These are phyloP conservation scores for Wickerhamiella hasegawae DNA, from an alignment of 805 yeast genomes.

Conservation along the genomic window DNA sequence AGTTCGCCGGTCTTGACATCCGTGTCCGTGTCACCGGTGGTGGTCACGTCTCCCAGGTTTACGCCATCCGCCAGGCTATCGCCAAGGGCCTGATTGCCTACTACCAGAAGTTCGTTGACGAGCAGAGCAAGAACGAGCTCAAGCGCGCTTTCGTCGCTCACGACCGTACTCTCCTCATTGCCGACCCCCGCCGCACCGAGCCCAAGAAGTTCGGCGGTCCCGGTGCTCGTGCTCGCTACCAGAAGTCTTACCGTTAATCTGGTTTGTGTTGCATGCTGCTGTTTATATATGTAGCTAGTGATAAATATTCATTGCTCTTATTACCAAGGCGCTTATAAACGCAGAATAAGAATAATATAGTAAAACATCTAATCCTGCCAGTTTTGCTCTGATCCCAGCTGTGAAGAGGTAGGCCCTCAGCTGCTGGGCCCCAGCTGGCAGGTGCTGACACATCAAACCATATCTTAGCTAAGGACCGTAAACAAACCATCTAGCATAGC, in stretches of 20 bases:
- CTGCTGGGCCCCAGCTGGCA: too few relatives aligned
- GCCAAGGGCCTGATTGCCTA: conserved; percentile 99
- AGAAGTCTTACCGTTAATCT: conserved; percentile 97
- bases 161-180: conserved; percentile 99
- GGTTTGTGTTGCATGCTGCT: neutral
- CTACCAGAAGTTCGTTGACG: conserved; percentile 99
- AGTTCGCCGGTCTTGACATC: conserved; percentile 95
- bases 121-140: conserved; percentile 98
- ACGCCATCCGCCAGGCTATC: conserved; percentile 99
- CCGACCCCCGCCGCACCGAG: conserved; percentile 99
- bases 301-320: too few relatives aligned
- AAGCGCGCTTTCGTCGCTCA: conserved; percentile 94
- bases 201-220: conserved; percentile 99
- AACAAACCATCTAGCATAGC: neutral
- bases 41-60: conserved; percentile 99
- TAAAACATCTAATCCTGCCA: too few relatives aligned
- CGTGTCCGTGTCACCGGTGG: conserved; percentile 99
- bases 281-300: conserved; percentile 1
- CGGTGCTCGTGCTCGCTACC: conserved; percentile 99
- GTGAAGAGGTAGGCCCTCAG: too few relatives aligned
- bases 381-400: too few relatives aligned
- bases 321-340: too few relatives aligned
- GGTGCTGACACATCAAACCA: too few relatives aligned
- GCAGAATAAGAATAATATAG: too few relatives aligned
- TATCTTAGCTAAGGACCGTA: too few relatives aligned